phyloP scores from a whole-genome alignment of 2,329 filamentous ascomycete species.

The Phialophora macrospora region DNA sequence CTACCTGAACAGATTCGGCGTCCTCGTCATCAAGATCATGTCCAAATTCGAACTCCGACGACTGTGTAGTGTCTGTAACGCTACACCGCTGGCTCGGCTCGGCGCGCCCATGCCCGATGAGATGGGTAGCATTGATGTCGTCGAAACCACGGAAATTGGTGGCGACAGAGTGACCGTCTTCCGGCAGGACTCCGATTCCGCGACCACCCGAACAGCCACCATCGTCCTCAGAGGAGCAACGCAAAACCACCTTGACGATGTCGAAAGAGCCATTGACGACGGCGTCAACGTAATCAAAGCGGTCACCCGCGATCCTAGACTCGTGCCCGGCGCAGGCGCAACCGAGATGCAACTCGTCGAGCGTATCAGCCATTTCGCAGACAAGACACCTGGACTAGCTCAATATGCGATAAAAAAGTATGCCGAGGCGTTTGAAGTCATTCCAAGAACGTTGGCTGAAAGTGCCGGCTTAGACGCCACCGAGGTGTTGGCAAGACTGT shows the following conservation, averaged over 20 bases:
- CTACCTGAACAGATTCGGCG: constrained; percentile 96
- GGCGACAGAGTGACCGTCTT: constrained; percentile 98
- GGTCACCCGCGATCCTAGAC: constrained; percentile 87
- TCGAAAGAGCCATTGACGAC: constrained; percentile 96
- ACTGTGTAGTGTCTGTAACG: constrained; percentile 93
- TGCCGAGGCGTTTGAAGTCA: constrained; percentile 95
- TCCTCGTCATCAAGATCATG: constrained; percentile 93
- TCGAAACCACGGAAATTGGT: constrained; percentile 96
- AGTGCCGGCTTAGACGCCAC: constrained; percentile 95
- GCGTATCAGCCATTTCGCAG: constrained; percentile 85
- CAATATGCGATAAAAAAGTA: constrained; percentile 98
- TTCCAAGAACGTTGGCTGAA: constrained; percentile 91
- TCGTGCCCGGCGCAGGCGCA: constrained; percentile 92
- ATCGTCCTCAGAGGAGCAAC: constrained; percentile 93
- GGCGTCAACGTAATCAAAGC: constrained; percentile 99
- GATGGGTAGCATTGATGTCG: constrained; percentile 92
- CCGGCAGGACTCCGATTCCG: constrained; percentile 79
- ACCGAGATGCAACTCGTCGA: constrained; percentile 93
- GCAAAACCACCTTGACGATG: constrained; percentile 95
- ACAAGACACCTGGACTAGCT: constrained; percentile 88
- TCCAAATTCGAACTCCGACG: constrained; percentile 97
- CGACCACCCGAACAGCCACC: constrained; percentile 89
- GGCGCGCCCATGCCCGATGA: constrained; percentile 99
- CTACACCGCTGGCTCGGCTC: constrained; percentile 91
- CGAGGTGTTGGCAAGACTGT: constrained; percentile 90